Evolutionary conservation across 768 basidiomycete species (phyloP).

Genomic region (Lactifluus pinguis): DNA sequence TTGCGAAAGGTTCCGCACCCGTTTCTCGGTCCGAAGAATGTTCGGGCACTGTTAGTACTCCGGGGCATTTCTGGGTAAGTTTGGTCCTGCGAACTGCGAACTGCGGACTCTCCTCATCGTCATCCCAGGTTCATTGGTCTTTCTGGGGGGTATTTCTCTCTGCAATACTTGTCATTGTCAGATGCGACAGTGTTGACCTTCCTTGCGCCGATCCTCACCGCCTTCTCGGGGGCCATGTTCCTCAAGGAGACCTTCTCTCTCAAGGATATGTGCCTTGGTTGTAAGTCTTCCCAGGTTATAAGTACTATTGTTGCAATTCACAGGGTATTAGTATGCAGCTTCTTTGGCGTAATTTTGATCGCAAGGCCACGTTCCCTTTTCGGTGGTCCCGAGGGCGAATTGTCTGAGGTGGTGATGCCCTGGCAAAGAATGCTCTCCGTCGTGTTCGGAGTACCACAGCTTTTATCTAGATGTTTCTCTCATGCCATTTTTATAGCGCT

Average conservation of each 20-base stretch:
- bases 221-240: conserved; percentile 50
- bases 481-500: conserved; percentile 30
- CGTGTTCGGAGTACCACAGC: conserved; percentile 29
- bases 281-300: conserved; percentile 23
- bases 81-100: not conserved
- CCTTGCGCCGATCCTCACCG: conserved; percentile 57
- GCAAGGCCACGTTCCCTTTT: conserved; percentile 73
- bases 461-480: not conserved
- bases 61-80: conserved; percentile 53
- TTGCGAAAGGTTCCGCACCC: conserved; percentile 44
- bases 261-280: conserved; percentile 46
- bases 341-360: conserved; percentile 73
- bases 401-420: conserved; percentile 20
- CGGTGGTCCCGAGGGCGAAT: conserved; percentile 27
- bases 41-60: conserved; percentile 45
- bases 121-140: conserved; percentile 59
- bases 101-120: not conserved
- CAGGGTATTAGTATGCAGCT: conserved; percentile 41
- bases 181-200: conserved; percentile 75
- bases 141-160: conserved; percentile 55
- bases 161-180: conserved; percentile 66
- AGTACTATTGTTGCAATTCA: not conserved
- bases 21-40: conserved; percentile 57
- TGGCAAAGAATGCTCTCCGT: conserved; percentile 51
- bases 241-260: conserved; percentile 50